Percentiles rank a stretch among this genome's conserved stretches.
Conservation (phyloP, 116 monocot species). For the Papilionanthe hybrid region DNA sequence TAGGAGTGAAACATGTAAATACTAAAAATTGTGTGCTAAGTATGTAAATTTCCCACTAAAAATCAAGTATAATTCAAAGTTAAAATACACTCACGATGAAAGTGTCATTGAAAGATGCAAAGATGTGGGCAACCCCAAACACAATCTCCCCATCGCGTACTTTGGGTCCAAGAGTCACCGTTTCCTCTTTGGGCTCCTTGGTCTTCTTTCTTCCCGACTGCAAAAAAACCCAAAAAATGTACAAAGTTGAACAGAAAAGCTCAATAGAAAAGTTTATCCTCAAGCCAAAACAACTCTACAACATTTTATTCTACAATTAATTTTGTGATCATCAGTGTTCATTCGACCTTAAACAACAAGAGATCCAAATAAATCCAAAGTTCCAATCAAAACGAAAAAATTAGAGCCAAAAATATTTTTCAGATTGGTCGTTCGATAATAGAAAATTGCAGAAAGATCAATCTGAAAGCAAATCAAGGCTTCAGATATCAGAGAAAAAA, state of each 20-base stretch:
- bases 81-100: conserved; percentile 54
- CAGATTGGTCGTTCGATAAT: not conserved
- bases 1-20: too few relatives aligned
- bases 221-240: not conserved
- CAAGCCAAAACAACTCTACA: not conserved
- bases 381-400: not conserved
- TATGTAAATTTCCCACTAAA: too few relatives aligned
- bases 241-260: not conserved
- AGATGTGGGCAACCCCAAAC: conserved; percentile 83
- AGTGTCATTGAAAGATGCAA: conserved; percentile 83
- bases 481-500: not conserved
- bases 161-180: conserved; percentile 72
- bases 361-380: not conserved
- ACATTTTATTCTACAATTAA: not conserved
- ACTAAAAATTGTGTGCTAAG: too few relatives aligned
- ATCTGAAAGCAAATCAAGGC: not conserved
- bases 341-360: not conserved
- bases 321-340: not conserved
- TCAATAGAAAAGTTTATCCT: not conserved
- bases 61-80: not conserved
- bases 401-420: not conserved
- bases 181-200: conserved; percentile 81
- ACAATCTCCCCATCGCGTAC: conserved; percentile 74
- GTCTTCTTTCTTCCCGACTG: conserved; percentile 66
- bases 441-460: not conserved